These are phyloP conservation scores for Talaromyces sp. DNA, from an alignment of 2,329 filamentous ascomycete species.

Conservation along the genomic window DNA sequence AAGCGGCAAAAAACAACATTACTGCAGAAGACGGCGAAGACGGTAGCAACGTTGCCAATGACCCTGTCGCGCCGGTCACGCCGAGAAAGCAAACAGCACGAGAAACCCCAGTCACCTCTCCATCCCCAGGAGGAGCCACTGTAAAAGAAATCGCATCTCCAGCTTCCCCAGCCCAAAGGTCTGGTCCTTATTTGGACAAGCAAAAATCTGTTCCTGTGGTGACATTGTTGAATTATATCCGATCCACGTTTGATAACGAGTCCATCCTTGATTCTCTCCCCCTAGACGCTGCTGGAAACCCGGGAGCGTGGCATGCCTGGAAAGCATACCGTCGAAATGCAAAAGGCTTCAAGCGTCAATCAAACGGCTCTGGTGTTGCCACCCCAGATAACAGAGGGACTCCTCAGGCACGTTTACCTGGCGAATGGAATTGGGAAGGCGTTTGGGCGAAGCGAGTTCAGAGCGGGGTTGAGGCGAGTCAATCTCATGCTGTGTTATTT, in stretches of 20 bases:
- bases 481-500: constrained; percentile 75
- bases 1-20: neutral
- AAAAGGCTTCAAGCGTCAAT: constrained; percentile 18
- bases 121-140: neutral
- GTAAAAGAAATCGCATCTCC: neutral
- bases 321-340: constrained; percentile 57
- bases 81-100: neutral
- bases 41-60: constrained; percentile 5
- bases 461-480: constrained; percentile 68
- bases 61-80: constrained; percentile 6
- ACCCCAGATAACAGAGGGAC: constrained; percentile 38
- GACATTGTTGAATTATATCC: constrained; percentile 73
- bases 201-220: constrained; percentile 51
- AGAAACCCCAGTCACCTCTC: neutral
- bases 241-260: constrained; percentile 74
- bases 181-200: constrained; percentile 15
- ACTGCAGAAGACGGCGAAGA: neutral
- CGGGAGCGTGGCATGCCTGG: constrained; percentile 94
- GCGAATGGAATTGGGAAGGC: constrained; percentile 96
- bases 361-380: constrained; percentile 9
- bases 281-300: constrained; percentile 77
- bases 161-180: constrained; percentile 13
- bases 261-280: constrained; percentile 71
- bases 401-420: constrained; percentile 53
- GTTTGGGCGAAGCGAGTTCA: constrained; percentile 90